Evolutionary conservation across 225 moss, liverwort and hornwort genomes (phyloP), one percentile per base, ranked within the genome.

Genomic region (Straminergon stramineum): DNA sequence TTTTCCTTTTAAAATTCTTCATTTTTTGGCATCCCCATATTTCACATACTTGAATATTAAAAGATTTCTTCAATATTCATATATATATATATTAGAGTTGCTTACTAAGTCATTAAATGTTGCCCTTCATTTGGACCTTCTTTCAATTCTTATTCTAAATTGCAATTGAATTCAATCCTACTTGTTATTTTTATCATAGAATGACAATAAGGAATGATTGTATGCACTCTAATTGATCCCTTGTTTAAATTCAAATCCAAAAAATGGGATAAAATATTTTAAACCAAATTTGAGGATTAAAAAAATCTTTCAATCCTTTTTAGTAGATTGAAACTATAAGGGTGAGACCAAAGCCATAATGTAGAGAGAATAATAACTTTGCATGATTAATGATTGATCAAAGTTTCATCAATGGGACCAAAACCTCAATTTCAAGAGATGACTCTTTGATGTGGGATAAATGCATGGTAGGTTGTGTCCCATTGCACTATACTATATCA

Each of bases 341-440:
- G 7, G 5, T 8, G 3, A 24, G 3, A 15, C 5, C 0, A 0
- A 15, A 41, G 70, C 5, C 7, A 14, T 5, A 69, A 69, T n/a
- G 13, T 69, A 69, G 7, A 69, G 5, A 24, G 5, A 66, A 24
- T 7, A 23, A 69, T 7, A 39, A 69, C 7, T n/a, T 23, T 23
- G 24, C 4, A 24, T 14, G 14, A 70, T 39, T 70, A 14, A 70
- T 39, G 14, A 39, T 2, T 0, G 15, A 12, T 41, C 41, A 71
- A 26, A 15, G 15, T 71, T 41, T 9, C 15, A 71, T 15, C 9
- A 41, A 0, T 69, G 9, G 9, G 26, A 26, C 24, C 41, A 26
- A 26, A 71, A 26, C 9, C 5, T 71, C 26, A 9, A 73, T 43
- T n/a, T 43, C 16, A 9, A 41, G 6, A 26, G 5, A 71, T 15